phyloP scores from a whole-genome alignment of 1,284 basidiomycete genomes.

The Ceratobasidium sp. region DNA sequence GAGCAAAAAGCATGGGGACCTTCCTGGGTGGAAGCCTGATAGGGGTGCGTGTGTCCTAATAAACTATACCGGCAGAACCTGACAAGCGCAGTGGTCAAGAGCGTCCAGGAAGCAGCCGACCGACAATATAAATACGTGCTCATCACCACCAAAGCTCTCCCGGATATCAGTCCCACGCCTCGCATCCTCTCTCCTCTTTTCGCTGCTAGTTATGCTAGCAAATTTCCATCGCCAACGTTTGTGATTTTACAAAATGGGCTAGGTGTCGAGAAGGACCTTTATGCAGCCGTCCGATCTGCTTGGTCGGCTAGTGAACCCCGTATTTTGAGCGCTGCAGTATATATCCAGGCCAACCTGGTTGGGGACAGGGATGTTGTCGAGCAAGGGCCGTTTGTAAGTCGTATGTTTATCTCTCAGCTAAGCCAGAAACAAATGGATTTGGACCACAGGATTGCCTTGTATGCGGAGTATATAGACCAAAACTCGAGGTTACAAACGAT shows the following conservation, averaged over 20 bases:
- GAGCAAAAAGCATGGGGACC: slow-evolving; percentile 69
- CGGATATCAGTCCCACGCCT: slow-evolving; percentile 71
- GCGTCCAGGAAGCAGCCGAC: slow-evolving; percentile 69
- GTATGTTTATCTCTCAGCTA: background rate
- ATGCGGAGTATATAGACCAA: slow-evolving; percentile 66
- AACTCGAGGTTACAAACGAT: slow-evolving; percentile 55
- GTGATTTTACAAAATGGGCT: slow-evolving; percentile 83
- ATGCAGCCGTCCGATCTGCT: slow-evolving; percentile 60
- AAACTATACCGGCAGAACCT: slow-evolving; percentile 30
- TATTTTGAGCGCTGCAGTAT: slow-evolving; percentile 67
- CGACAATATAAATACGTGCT: slow-evolving; percentile 72
- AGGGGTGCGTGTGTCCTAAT: slow-evolving; percentile 58
- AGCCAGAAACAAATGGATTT: background rate
- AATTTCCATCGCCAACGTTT: slow-evolving; percentile 66
- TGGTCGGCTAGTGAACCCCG: slow-evolving; percentile 54
- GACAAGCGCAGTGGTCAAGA: slow-evolving; percentile 64
- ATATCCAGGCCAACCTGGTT: slow-evolving; percentile 64
- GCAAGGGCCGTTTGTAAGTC: slow-evolving; percentile 63
- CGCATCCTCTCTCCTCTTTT: slow-evolving; percentile 69
- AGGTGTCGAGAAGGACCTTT: slow-evolving; percentile 75
- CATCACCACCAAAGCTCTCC: slow-evolving; percentile 77
- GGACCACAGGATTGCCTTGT: slow-evolving; percentile 63
- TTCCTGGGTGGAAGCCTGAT: slow-evolving; percentile 70
- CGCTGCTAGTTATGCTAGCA: slow-evolving; percentile 61
- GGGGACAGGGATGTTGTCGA: slow-evolving; percentile 60